Base-by-base conservation (phyloP, 352 stramenopile genomes). In the Phytopythium oedochilum region DNA sequence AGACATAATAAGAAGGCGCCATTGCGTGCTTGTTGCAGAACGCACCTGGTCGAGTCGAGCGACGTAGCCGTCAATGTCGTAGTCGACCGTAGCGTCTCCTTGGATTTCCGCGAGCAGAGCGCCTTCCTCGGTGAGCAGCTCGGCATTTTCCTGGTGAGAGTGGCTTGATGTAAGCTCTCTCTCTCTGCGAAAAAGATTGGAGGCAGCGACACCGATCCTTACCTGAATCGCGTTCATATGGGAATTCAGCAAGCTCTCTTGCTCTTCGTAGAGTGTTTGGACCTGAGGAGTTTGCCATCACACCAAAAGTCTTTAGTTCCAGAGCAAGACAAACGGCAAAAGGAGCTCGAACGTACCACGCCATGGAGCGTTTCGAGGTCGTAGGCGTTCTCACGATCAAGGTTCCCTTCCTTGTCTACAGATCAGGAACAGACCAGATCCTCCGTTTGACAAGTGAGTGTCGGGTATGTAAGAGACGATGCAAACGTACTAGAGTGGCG, bases 161-260 rank as follows among this genome's bases (percentile, higher is more conserved):
- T 39, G 34, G 5, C 15, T 12, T n/a, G 20, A 23, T 40, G 36
- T 42, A 42, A 42, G 36, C 14, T 7, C 7, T 15, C 10, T 2
- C 7, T 15, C 7, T 36, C 10, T 6, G 11, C 11, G 32, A 4
- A 17, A 36, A 11, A 6, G 32, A 36, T 42, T 3, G 18, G 18
- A 42, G 36, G 20, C 8, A 11, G 3, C 5, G 15, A 4, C 12
- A 23, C 2, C 0, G 15, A 18, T 11, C 28, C 55, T 34, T 60
- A 96, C 89, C 78, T 97, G 90, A 59, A 98, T 98, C 31, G 91
- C 88, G 40, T 75, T 94, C 95, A 99, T 99, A 75, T 99, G 97
- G 18, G 91, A 68, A 53, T 98, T 98, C 40, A 99, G 69, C 32
- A 99, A 66, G 10, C 83, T 75, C 62, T 99, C 97, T 78, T 99